Evolutionary conservation across 352 stramenopile genomes (phyloP).

Genomic region (Pythium oligandrum): DNA sequence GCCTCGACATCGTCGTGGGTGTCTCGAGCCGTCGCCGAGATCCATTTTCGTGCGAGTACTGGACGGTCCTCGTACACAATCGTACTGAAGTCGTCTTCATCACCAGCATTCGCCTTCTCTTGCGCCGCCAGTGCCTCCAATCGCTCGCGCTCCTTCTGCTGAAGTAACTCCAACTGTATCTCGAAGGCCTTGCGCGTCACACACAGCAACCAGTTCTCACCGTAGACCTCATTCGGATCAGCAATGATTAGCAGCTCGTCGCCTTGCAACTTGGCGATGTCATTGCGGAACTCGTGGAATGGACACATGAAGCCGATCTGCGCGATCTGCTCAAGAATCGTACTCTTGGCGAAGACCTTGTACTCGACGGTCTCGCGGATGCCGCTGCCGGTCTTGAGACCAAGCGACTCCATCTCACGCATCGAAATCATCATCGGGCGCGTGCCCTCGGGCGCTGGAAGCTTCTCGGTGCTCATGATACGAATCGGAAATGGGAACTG

Average conservation of each 20-base stretch:
- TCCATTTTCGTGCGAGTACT: slow-evolving; percentile 52
- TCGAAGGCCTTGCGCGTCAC: slow-evolving; percentile 66
- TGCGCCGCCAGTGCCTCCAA: slow-evolving; percentile 35
- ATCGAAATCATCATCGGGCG: slow-evolving; percentile 83
- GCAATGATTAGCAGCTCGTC: slow-evolving; percentile 74
- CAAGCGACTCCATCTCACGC: slow-evolving; percentile 80
- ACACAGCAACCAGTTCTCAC: slow-evolving; percentile 83
- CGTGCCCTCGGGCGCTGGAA: slow-evolving; percentile 55
- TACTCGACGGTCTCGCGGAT: slow-evolving; percentile 69
- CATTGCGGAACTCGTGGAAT: slow-evolving; percentile 65
- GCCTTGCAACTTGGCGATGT: slow-evolving; percentile 63
- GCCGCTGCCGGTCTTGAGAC: slow-evolving; percentile 72
- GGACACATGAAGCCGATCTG: slow-evolving; percentile 81
- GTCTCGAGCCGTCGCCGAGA: slow-evolving; percentile 43
- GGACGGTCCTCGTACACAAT: slow-evolving; percentile 78
- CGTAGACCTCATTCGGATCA: slow-evolving; percentile 69
- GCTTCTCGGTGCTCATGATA: slow-evolving; percentile 17
- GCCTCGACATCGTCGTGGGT: slow-evolving; percentile 63
- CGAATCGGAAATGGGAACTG: too few relatives aligned
- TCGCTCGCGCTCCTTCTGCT: slow-evolving; percentile 38
- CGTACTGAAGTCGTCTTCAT: slow-evolving; percentile 41
- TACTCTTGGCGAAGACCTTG: slow-evolving; percentile 60
- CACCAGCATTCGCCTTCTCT: slow-evolving; percentile 24
- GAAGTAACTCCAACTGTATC: slow-evolving; percentile 57
- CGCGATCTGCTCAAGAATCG: slow-evolving; percentile 71